A percentile compares a stretch with the other conserved stretches of the same genome.
Conservation (phyloP, 1,284 basidiomycete genomes). For the Flammula alnicola region DNA sequence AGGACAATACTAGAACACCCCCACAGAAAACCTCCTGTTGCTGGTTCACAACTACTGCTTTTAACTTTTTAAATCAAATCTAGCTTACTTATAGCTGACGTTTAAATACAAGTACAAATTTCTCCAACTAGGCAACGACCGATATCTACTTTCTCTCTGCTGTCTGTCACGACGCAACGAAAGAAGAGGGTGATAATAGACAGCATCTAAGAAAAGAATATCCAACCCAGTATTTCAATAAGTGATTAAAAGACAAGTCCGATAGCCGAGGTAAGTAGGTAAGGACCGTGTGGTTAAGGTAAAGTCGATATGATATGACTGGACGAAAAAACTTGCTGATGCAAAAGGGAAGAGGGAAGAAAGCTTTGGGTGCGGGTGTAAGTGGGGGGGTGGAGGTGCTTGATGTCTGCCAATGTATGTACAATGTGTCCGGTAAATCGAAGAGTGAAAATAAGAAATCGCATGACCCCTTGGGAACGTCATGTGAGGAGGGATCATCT, state of each 20-base stretch:
- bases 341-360: slow-evolving; percentile 5
- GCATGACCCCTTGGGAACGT: background rate
- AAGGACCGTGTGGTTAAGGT: slow-evolving; percentile 25
- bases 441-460: slow-evolving; percentile 2
- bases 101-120: slow-evolving; percentile 24
- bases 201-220: slow-evolving; percentile 16
- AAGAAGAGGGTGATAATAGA: slow-evolving; percentile 6
- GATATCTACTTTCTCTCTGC: slow-evolving; percentile 13
- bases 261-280: slow-evolving; percentile 24
- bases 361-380: background rate
- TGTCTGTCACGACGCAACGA: slow-evolving; percentile 3
- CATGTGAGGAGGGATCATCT: slow-evolving; percentile 18
- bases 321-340: no score
- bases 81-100: slow-evolving; percentile 13
- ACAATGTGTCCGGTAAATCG: slow-evolving; percentile 4
- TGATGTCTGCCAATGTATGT: slow-evolving; percentile 8
- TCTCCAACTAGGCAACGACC: slow-evolving; percentile 15
- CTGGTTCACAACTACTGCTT: no score
- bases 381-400: background rate
- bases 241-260: slow-evolving; percentile 17
- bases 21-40: no score
- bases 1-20: no score
- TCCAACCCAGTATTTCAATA: slow-evolving; percentile 9
- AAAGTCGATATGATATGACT: slow-evolving; percentile 21
- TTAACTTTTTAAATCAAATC: slow-evolving; percentile 4